Base-by-base conservation (phyloP, 2,329 filamentous ascomycete species). In the Chrysoporthe cubensis region DNA sequence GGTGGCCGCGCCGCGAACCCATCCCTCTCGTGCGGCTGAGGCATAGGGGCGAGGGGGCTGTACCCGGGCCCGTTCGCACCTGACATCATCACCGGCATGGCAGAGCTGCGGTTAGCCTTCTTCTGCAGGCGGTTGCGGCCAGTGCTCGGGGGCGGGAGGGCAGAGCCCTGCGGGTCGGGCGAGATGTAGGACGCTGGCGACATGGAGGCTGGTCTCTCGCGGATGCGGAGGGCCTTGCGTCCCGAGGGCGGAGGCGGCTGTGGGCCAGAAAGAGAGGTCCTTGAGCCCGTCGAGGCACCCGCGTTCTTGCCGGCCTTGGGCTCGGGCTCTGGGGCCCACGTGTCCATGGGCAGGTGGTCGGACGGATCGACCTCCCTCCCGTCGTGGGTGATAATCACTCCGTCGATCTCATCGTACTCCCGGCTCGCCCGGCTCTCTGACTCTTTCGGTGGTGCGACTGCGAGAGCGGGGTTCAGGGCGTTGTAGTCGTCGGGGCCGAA, bases 401-500 rank as follows among this genome's bases (percentile, higher is more conserved):
- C 89, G 63, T 86, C 84, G 0, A 83, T 79, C 64, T 88, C 87
- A 71, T 84, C 80, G 62, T 81, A 82, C 60, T 83, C 80, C n/a
- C 75, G 73, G 6, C 74, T 75, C 5, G 74, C 73, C 32, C 48
- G 26, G 32, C 26, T 57, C 2, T 74, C 69, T 7, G 69, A 63
- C 18, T 79, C 77, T 43, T 75, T 76, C 34, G 75, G 68, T 34
- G 75, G 78, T 34, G 76, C 46, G n/a, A 77, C 76, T 40, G 80
- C 78, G 18, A 84, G 71, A 4, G 78, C 78, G 0, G 91, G 90
- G 70, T 94, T 94, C 71, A 93, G 83, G 0, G 87, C 84, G 73
- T 93, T 88, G 74, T 93, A 94, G 44, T 88, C 90, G 75, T 94
- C 92, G 0, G 92, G 92, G 0, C 89, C 87, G 73, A 93, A 95